phyloP scores from a whole-genome alignment of 495 filamentous ascomycete species.

The Aspergillus avenaceus region DNA sequence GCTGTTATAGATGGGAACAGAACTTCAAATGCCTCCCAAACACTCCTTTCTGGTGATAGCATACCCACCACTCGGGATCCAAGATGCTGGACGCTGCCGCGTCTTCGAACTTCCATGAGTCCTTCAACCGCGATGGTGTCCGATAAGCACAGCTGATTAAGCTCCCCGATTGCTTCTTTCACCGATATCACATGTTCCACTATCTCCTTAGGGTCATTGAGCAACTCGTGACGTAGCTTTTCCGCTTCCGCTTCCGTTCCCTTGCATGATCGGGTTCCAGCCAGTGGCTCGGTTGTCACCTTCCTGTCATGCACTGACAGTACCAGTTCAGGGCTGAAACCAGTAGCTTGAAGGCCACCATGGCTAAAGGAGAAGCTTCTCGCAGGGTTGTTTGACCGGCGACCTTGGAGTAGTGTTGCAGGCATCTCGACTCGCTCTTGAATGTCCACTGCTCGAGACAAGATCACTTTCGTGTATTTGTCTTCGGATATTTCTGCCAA shows the following conservation, averaged over 20 bases:
- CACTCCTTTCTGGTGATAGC: slow-evolving; percentile 9
- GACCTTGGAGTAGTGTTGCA: slow-evolving; percentile 9
- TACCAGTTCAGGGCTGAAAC: slow-evolving; percentile 18
- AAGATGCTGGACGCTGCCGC: slow-evolving; percentile 17
- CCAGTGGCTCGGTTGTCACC: slow-evolving; percentile 14
- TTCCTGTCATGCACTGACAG: slow-evolving; percentile 10
- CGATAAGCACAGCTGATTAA: slow-evolving; percentile 7
- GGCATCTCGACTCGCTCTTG: slow-evolving; percentile 11
- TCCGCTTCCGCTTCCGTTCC: slow-evolving; percentile 1
- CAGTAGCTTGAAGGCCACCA: slow-evolving; percentile 9
- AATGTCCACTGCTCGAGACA: slow-evolving; percentile 9
- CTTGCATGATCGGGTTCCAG: slow-evolving; percentile 10
- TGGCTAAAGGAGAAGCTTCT: slow-evolving; percentile 14
- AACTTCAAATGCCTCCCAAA: slow-evolving; percentile 15
- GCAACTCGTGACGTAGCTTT: slow-evolving; percentile 4
- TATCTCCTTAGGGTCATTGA: slow-evolving; percentile 14
- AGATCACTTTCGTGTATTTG: slow-evolving; percentile 14
- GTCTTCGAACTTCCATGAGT: slow-evolving; percentile 10
- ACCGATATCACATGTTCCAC: slow-evolving; percentile 16
- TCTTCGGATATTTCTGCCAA: slow-evolving; percentile 6
- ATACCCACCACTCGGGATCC: slow-evolving; percentile 12
- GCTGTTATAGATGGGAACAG: slow-evolving; percentile 14
- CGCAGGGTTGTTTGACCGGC: slow-evolving; percentile 10
- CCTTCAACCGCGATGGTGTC: slow-evolving; percentile 8
- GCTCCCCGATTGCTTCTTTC: slow-evolving; percentile 10